Percentiles rank a stretch among this genome's conserved stretches.
These are phyloP conservation scores for Crepidotus variabilis DNA, from an alignment of 768 basidiomycete species.

Conservation along the genomic window DNA sequence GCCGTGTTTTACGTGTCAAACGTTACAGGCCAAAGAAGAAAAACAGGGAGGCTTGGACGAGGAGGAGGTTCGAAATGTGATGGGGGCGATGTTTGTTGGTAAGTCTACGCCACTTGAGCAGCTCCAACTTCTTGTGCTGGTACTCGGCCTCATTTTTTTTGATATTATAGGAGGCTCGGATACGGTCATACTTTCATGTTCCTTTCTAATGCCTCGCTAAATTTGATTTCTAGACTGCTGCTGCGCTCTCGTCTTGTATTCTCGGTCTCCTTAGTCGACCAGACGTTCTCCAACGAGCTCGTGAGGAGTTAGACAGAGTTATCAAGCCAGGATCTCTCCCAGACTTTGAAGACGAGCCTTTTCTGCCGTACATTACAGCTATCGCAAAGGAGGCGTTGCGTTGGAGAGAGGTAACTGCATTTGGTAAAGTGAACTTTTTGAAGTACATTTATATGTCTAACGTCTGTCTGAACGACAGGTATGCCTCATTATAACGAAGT, in stretches of 20 bases:
- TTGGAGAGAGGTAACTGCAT: slow-evolving; percentile 26
- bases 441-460: not conserved
- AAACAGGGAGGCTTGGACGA: slow-evolving; percentile 15
- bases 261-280: slow-evolving; percentile 28
- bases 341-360: slow-evolving; percentile 21
- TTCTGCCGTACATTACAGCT: slow-evolving; percentile 30
- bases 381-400: slow-evolving; percentile 26
- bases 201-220: not conserved
- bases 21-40: slow-evolving; percentile 19
- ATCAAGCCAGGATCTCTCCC: slow-evolving; percentile 29
- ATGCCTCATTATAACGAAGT: slow-evolving; percentile 11
- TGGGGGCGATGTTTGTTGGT: slow-evolving; percentile 34
- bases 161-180: slow-evolving; percentile 16
- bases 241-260: slow-evolving; percentile 26
- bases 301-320: slow-evolving; percentile 31
- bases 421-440: slow-evolving; percentile 16
- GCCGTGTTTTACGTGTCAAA: slow-evolving; percentile 20
- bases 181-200: slow-evolving; percentile 10
- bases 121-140: slow-evolving; percentile 21
- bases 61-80: slow-evolving; percentile 31
- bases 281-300: slow-evolving; percentile 28
- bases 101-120: not conserved
- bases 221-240: slow-evolving; percentile 17
- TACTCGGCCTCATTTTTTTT: slow-evolving; percentile 12
- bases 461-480: not conserved